A percentile compares a stretch with the other conserved stretches of the same genome.
These are phyloP conservation scores for Exsudoporus frostii DNA, from an alignment of 768 basidiomycete genomes.

Conservation along the genomic window DNA sequence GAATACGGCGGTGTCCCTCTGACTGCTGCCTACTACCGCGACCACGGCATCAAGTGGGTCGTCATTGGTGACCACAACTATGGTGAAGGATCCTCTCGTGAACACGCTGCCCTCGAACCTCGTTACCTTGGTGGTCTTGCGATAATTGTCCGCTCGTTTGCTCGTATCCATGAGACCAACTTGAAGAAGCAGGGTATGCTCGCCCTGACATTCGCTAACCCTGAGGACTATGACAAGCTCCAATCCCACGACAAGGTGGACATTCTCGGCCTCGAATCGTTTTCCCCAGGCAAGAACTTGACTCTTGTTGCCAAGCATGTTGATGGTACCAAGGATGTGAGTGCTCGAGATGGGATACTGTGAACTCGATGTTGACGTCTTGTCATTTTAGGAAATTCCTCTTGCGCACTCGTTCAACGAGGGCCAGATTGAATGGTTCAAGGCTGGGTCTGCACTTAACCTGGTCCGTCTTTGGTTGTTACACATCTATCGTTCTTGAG, in stretches of 20 bases:
- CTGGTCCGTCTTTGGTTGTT: constrained; percentile 48
- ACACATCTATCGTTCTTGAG: neutral
- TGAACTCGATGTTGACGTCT: constrained; percentile 10
- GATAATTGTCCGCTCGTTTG: constrained; percentile 94
- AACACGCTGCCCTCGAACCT: constrained; percentile 96
- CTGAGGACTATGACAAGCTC: constrained; percentile 93
- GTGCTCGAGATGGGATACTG: constrained; percentile 13
- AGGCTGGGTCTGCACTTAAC: constrained; percentile 93
- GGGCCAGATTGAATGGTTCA: constrained; percentile 98
- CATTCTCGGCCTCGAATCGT: constrained; percentile 83
- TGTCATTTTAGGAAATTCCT: constrained; percentile 52
- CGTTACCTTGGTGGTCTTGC: constrained; percentile 94
- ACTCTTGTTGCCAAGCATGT: constrained; percentile 78
- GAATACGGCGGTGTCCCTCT: constrained; percentile 83
- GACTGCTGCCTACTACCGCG: constrained; percentile 85
- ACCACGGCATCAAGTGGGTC: constrained; percentile 91
- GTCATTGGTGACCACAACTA: constrained; percentile 96
- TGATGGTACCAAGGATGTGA: constrained; percentile 69
- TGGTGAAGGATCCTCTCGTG: constrained; percentile 97
- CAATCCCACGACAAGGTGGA: constrained; percentile 84
- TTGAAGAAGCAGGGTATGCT: constrained; percentile 99
- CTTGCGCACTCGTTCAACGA: constrained; percentile 96
- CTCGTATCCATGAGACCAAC: constrained; percentile 97
- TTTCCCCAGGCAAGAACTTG: constrained; percentile 91
- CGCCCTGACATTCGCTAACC: constrained; percentile 87